Percentiles rank a stretch among this genome's conserved stretches.
These are phyloP conservation scores for Thielaviopsis musarum DNA, from an alignment of 2,329 filamentous ascomycete species.

Conservation along the genomic window DNA sequence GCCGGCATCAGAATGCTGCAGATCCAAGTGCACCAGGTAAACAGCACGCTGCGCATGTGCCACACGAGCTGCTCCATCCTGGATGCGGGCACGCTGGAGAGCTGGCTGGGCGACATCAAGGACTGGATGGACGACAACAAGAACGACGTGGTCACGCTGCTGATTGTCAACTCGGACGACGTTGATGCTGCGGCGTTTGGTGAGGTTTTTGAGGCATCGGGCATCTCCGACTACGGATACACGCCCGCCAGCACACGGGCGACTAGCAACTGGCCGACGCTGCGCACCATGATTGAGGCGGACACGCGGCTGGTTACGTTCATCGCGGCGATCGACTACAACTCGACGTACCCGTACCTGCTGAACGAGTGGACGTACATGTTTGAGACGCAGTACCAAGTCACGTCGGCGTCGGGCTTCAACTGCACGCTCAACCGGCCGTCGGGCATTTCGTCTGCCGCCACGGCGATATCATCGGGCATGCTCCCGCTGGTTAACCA, in stretches of 20 bases:
- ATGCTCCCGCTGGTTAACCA: constrained; percentile 65
- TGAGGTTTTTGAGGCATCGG: constrained; percentile 35
- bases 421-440: constrained; percentile 58
- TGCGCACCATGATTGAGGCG: constrained; percentile 49
- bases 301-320: constrained; percentile 53
- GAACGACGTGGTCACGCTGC: constrained; percentile 58
- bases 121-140: constrained; percentile 52
- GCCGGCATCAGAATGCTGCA: constrained; percentile 56
- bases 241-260: constrained; percentile 29
- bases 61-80: constrained; percentile 51
- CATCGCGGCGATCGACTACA: constrained; percentile 36
- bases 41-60: constrained; percentile 47
- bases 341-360: constrained; percentile 35
- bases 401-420: constrained; percentile 45
- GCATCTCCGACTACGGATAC: constrained; percentile 46
- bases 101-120: constrained; percentile 48
- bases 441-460: constrained; percentile 27
- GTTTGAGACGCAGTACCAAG: constrained; percentile 58
- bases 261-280: constrained; percentile 47
- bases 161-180: constrained; percentile 54
- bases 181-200: constrained; percentile 38
- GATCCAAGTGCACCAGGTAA: constrained; percentile 36
- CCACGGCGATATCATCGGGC: constrained; percentile 37
- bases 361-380: constrained; percentile 47
- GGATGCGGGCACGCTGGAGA: constrained; percentile 48